Base-by-base conservation (phyloP, 2,329 filamentous ascomycete genomes). In the Fusarium virguliforme region DNA sequence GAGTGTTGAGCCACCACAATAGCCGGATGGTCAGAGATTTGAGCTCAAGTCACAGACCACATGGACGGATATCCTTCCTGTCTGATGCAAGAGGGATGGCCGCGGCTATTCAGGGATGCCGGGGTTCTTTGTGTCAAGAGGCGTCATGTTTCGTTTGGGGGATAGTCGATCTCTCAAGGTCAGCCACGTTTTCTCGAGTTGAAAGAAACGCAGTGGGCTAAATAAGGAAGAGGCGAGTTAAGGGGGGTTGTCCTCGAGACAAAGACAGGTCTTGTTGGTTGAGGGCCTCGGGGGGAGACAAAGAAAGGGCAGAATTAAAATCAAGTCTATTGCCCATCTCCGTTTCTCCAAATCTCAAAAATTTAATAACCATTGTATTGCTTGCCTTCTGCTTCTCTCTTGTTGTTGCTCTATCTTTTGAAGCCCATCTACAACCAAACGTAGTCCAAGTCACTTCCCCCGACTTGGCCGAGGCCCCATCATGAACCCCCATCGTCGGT, bases 231-330 rank as follows among this genome's bases (percentile, higher is more conserved):
- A 18, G 7, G 15, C 8, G 48, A 22, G 1, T 18, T 18, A 15
- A 57, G 15, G 8, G 6, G 48, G 30, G 51, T 3, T 15, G 8
- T 22, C 10, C 22, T 54, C 32, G 51, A 38, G 50, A 54, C 68
- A 71, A 71, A 71, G 68, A 10, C 24, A n/a, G 30, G 32, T 30
- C 26, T 26, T 4, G 58, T 68, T 60, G 53, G 59, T 65, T 37
- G 18, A 28, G 18, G 34, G 10, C 41, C 15, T 43, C 6, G 15
- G 3, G 34, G 13, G 3, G 9, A 4, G 38, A 70, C 58, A 72
- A 72, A 72, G 69, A 43, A 50, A 48, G 1, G 15, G 5, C 43
- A 18, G 3, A 26, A 48, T 48, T 30, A 48, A 48, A 48, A 48
- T 18, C 43, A 48, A 48, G 43, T 30, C 26, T 12, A 3, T n/a